phyloP scores from a whole-genome alignment of 257 asterid genomes.

The Fraxinus americana region DNA sequence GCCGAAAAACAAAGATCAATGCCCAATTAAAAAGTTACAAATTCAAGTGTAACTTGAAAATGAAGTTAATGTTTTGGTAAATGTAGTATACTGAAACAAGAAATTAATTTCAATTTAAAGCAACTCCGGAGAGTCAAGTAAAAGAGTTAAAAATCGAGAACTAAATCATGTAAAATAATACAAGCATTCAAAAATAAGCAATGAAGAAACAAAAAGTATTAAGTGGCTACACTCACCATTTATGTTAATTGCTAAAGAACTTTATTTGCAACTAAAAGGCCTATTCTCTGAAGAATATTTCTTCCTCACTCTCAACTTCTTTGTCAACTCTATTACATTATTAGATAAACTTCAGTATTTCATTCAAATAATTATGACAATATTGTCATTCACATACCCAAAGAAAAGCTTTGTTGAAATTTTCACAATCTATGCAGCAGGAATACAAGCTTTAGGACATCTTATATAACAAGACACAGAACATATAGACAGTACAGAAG shows the following conservation, averaged over 20 bases:
- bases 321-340: background rate
- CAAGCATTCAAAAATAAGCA: background rate
- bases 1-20: conserved; percentile 7
- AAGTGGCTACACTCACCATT: background rate
- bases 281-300: background rate
- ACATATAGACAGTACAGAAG: background rate
- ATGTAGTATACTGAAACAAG: background rate
- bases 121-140: conserved; percentile 19
- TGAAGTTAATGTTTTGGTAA: conserved; percentile 6
- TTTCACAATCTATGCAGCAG: background rate
- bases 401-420: background rate
- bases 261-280: conserved; percentile 4
- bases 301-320: background rate
- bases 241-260: background rate
- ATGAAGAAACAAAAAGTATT: background rate
- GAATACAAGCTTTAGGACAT: background rate
- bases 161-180: background rate
- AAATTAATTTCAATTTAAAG: background rate
- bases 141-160: background rate
- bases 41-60: background rate
- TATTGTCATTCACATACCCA: background rate
- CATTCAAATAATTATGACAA: background rate
- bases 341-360: background rate
- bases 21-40: background rate
- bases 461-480: background rate